phyloP scores from a whole-genome alignment of 768 basidiomycete species.

The Mycena kentingensis region DNA sequence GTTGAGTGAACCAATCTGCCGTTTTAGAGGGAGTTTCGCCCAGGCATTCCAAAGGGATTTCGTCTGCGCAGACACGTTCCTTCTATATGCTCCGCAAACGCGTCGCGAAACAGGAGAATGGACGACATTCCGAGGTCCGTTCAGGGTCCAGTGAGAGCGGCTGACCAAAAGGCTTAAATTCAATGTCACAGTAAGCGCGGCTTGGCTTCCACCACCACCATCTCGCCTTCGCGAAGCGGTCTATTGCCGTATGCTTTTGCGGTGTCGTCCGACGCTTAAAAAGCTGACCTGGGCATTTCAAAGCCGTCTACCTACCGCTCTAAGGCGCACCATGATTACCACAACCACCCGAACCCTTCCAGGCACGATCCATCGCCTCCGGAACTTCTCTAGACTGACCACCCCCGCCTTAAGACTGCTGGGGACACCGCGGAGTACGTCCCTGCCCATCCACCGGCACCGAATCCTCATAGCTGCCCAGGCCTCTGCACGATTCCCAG shows the following conservation, averaged over 20 bases:
- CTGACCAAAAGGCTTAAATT: too few relatives aligned
- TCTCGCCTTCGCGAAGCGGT: too few relatives aligned
- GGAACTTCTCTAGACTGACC: neutral
- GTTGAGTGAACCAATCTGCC: too few relatives aligned
- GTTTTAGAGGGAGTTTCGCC: too few relatives aligned
- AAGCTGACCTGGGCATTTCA: neutral
- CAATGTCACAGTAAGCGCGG: too few relatives aligned
- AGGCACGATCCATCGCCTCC: conserved; percentile 19
- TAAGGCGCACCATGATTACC: neutral
- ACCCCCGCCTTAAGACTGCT: conserved; percentile 61
- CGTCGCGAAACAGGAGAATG: too few relatives aligned
- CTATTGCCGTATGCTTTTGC: conserved; percentile 1
- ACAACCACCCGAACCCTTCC: conserved; percentile 25
- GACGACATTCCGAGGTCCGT: too few relatives aligned
- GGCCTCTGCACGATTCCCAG: conserved; percentile 86
- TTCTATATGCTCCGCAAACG: too few relatives aligned
- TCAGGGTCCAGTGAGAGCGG: too few relatives aligned
- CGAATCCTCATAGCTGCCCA: conserved; percentile 32
- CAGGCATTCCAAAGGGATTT: too few relatives aligned
- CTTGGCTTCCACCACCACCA: too few relatives aligned
- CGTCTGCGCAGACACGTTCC: too few relatives aligned
- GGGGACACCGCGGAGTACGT: conserved; percentile 39
- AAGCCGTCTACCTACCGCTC: conserved; percentile 23
- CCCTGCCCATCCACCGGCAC: neutral
- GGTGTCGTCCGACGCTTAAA: neutral